Evolutionary conservation across 305 asterid genomes (phyloP).

Genomic region (Stenogyne calaminthoides): DNA sequence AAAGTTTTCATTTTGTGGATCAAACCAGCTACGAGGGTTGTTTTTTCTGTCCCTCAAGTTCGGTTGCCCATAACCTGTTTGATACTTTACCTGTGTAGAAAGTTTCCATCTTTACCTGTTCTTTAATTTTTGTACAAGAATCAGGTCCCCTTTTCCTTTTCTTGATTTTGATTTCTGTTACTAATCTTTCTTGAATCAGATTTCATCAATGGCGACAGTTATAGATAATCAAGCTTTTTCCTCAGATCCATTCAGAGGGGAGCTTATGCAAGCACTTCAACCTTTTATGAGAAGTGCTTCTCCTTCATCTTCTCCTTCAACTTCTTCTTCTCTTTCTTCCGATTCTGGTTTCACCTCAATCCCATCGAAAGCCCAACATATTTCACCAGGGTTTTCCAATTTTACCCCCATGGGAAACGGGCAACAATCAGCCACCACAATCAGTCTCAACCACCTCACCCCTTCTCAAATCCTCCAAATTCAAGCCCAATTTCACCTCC

Average conservation of each 20-base stretch:
- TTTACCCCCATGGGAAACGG: constrained; percentile 39
- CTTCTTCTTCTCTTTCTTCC: constrained; percentile 35
- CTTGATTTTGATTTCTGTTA: constrained; percentile 4
- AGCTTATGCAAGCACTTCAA: constrained; percentile 82
- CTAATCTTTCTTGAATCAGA: constrained; percentile 1
- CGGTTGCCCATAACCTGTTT: constrained; percentile 42
- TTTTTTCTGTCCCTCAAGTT: constrained; percentile 58
- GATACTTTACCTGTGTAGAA: constrained; percentile 33
- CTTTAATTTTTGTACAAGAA: constrained; percentile 42
- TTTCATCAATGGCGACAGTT: constrained; percentile 69
- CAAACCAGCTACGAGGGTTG: constrained; percentile 48
- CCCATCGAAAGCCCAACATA: constrained; percentile 54
- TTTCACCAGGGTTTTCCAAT: constrained; percentile 51
- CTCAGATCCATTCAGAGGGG: constrained; percentile 69
- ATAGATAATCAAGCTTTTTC: constrained; percentile 47
- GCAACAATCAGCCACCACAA: constrained; percentile 40
- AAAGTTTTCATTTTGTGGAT: background rate
- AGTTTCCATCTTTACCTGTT: constrained; percentile 39
- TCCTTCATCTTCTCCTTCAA: constrained; percentile 25
- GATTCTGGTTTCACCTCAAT: constrained; percentile 41
- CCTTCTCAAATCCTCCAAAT: constrained; percentile 73
- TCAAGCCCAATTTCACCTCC: constrained; percentile 60
- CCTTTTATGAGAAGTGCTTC: constrained; percentile 81
- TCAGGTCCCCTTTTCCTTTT: constrained; percentile 28
- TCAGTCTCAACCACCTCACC: constrained; percentile 56